Percentiles rank a stretch among this genome's conserved stretches.
These are phyloP conservation scores for Botryotinia globosa DNA, from an alignment of 2,329 filamentous ascomycete genomes.

Conservation along the genomic window DNA sequence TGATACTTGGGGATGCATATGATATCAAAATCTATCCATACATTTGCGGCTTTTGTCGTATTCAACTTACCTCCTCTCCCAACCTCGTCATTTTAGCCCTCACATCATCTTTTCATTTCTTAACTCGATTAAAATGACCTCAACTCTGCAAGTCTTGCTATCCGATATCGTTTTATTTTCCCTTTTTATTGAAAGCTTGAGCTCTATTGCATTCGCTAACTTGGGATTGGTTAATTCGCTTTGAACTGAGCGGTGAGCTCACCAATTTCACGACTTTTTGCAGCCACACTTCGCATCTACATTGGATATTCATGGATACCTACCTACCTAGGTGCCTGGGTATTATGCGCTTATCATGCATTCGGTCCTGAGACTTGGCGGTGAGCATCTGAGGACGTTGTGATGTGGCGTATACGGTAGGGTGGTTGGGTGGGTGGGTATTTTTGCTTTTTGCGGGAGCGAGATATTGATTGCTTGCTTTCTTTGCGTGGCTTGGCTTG, in stretches of 20 bases:
- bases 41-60: neutral
- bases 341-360: neutral
- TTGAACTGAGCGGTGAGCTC: neutral
- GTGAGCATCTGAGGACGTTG: neutral
- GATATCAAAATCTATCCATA: neutral
- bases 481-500: neutral
- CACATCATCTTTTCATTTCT: neutral
- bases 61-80: neutral
- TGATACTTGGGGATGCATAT: constrained; percentile 7
- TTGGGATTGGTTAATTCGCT: neutral
- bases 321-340: too few species aligned
- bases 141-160: neutral
- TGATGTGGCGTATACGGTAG: neutral
- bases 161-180: neutral
- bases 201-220: neutral
- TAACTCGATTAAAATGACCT: neutral
- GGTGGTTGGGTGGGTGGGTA: fast-evolving
- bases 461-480: neutral
- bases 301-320: neutral
- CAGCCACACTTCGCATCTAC: neutral
- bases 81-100: neutral
- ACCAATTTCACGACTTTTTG: neutral
- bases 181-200: neutral
- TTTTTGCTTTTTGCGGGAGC: neutral
- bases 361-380: neutral